A percentile compares a stretch with the other conserved stretches of the same genome.
Evolutionary conservation across 2,329 filamentous ascomycete species (phyloP).

Genomic region (Alternaria solani): DNA sequence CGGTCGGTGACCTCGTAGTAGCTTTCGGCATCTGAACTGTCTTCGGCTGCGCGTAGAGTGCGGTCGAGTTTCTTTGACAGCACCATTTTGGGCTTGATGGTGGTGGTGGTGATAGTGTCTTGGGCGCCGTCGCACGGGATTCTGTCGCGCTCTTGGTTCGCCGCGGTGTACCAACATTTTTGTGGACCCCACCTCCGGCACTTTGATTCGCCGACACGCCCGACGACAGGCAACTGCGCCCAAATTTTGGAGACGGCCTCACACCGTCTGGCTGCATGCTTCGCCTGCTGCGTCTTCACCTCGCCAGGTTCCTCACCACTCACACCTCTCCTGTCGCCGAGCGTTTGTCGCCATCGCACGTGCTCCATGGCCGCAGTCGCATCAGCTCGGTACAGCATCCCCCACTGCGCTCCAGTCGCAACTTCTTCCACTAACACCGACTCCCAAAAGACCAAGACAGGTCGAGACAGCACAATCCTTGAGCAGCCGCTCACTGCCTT

Average conservation of each 20-base stretch:
- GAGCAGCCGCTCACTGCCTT: slow-evolving; percentile 13
- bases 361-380: slow-evolving; percentile 38
- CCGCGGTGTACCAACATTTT: slow-evolving; percentile 23
- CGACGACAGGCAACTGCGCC: slow-evolving; percentile 23
- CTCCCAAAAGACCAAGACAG: slow-evolving; percentile 29
- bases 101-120: not conserved
- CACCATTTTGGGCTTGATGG: slow-evolving; percentile 30
- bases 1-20: slow-evolving; percentile 52
- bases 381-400: slow-evolving; percentile 35
- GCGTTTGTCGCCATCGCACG: slow-evolving; percentile 20
- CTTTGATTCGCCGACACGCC: slow-evolving; percentile 20
- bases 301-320: slow-evolving; percentile 12
- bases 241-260: slow-evolving; percentile 1
- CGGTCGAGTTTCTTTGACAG: slow-evolving; percentile 48
- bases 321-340: slow-evolving; percentile 16
- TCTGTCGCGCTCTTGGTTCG: not conserved
- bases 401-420: slow-evolving; percentile 34
- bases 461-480: slow-evolving; percentile 29
- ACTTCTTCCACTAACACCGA: slow-evolving; percentile 36
- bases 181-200: slow-evolving; percentile 22
- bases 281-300: slow-evolving; percentile 16
- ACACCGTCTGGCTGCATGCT: slow-evolving; percentile 22
- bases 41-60: slow-evolving; percentile 47
- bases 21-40: slow-evolving; percentile 48
- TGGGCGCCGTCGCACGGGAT: not conserved